These are phyloP conservation scores for Streptanthus diversifolius DNA, from an alignment of 345 rosid genomes.

Conservation along the genomic window DNA sequence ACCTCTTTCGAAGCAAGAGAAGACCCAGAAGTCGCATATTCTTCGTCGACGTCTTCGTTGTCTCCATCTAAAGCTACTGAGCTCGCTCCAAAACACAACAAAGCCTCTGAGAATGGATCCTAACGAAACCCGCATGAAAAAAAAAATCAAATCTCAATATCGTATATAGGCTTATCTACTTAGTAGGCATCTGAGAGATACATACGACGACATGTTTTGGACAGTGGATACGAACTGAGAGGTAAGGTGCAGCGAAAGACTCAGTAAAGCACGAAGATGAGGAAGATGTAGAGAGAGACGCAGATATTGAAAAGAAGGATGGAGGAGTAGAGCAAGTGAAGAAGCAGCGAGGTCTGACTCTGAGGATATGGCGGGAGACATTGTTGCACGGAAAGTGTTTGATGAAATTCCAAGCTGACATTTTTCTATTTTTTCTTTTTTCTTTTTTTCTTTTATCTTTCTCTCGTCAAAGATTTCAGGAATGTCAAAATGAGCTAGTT, in stretches of 20 bases:
- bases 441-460: neutral
- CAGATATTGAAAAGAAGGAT: conserved; percentile 14
- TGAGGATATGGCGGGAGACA: conserved; percentile 39
- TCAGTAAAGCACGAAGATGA: conserved; percentile 15
- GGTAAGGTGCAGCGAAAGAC: conserved; percentile 40
- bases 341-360: conserved; percentile 19
- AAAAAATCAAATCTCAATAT: neutral
- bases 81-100: conserved; percentile 77
- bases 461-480: neutral
- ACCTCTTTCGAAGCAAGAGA: conserved; percentile 56
- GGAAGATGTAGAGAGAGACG: conserved; percentile 15
- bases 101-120: conserved; percentile 81
- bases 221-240: conserved; percentile 68
- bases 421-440: neutral
- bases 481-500: too few relatives aligned
- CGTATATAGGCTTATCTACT: neutral
- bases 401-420: conserved; percentile 59
- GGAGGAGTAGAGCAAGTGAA: conserved; percentile 12
- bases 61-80: conserved; percentile 57
- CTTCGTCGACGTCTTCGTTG: conserved; percentile 32
- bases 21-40: conserved; percentile 21
- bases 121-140: conserved; percentile 25
- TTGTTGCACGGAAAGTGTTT: conserved; percentile 47
- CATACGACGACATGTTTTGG: conserved; percentile 51
- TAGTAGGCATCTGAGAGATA: neutral